Evolutionary conservation across 225 moss, liverwort and hornwort species (phyloP).

Genomic region (Asterella californica): DNA sequence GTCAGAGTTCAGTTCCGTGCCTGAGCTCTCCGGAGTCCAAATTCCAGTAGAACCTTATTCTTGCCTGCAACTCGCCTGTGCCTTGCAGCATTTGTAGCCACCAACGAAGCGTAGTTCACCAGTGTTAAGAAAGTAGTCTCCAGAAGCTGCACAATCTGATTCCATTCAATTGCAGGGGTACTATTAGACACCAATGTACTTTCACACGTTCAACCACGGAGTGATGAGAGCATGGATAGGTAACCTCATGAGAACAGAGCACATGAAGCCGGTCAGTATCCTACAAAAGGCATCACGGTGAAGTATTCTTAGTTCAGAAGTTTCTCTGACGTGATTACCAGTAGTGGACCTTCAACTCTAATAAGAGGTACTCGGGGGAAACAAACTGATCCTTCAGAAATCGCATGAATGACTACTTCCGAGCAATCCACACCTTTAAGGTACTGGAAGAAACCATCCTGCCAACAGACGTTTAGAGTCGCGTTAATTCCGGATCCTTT

Average conservation of each 20-base stretch:
- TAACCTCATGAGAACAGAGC: neutral
- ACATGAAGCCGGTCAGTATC: neutral
- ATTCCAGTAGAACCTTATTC: conserved; percentile 73
- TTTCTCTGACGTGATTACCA: conserved; percentile 46
- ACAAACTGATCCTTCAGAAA: conserved; percentile 90
- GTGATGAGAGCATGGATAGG: neutral
- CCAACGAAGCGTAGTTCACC: conserved; percentile 86
- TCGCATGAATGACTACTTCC: conserved; percentile 73
- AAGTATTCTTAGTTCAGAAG: neutral
- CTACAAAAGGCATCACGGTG: neutral
- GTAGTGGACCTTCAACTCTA: conserved; percentile 78
- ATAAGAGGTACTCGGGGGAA: conserved; percentile 90
- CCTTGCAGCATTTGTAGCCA: conserved; percentile 83
- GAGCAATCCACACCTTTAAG: conserved; percentile 70
- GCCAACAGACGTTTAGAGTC: neutral
- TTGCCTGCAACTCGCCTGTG: conserved; percentile 83
- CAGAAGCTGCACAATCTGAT: conserved; percentile 71
- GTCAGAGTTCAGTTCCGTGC: conserved; percentile 35
- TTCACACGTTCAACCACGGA: neutral
- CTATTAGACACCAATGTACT: neutral
- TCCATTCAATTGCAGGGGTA: conserved; percentile 19
- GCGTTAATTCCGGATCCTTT: neutral
- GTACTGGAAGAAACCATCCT: conserved; percentile 71
- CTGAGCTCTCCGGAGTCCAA: conserved; percentile 89
- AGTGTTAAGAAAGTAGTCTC: conserved; percentile 92